These are phyloP conservation scores for Omphalea diandra DNA, from an alignment of 441 rosid genomes.

Conservation along the genomic window DNA sequence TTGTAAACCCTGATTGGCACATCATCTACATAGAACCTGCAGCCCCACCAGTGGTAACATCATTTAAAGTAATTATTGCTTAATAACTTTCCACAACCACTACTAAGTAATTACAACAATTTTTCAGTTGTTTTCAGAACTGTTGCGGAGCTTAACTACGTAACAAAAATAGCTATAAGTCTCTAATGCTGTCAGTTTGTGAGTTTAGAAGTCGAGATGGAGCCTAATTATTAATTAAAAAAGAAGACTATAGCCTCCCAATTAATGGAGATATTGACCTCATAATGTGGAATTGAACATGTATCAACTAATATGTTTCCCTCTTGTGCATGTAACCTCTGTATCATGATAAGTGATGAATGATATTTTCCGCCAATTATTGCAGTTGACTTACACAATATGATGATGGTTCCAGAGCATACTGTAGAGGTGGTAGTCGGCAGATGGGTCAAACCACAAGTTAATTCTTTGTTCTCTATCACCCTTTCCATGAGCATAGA, in stretches of 20 bases:
- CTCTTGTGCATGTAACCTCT: no score
- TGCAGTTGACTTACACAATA: constrained; percentile 60
- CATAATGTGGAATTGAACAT: background rate
- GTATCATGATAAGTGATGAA: no score
- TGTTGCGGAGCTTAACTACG: background rate
- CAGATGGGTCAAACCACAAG: constrained; percentile 93
- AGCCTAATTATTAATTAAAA: no score
- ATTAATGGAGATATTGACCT: background rate
- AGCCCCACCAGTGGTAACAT: constrained; percentile 14
- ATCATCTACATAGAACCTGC: constrained; percentile 72
- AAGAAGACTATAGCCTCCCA: no score
- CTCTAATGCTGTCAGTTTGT: no score
- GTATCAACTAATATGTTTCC: background rate
- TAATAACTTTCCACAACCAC: background rate
- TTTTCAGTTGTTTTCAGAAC: background rate
- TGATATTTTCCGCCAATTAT: no score
- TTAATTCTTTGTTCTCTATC: constrained; percentile 76
- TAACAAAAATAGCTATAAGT: no score
- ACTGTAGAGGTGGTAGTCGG: constrained; percentile 65
- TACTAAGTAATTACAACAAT: background rate
- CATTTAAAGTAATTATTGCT: background rate
- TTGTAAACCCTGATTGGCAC: constrained; percentile 79
- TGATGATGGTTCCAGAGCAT: constrained; percentile 74
- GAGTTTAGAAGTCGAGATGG: no score
- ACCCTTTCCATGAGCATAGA: constrained; percentile 84